Evolutionary conservation across 2,329 filamentous ascomycete genomes (phyloP), one percentile per base, ranked within the genome.

Genomic region (Helotiales sp.): DNA sequence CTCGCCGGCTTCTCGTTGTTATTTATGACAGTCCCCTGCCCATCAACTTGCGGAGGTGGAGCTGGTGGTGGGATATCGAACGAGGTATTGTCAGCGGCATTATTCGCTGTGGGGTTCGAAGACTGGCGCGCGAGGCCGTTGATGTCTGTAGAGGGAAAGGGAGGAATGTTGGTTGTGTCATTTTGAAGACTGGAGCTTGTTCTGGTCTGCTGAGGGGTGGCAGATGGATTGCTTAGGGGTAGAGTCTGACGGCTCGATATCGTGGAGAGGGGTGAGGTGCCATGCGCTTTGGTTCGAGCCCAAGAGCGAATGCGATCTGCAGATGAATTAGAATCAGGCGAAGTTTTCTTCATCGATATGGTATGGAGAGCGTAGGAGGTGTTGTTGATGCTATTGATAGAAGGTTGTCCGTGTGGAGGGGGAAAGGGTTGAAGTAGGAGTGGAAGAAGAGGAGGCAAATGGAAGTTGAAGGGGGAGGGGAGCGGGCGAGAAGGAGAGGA

Each of bases 341-440:
- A 86, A 80, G 80, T 80, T 84, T 87, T 80, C 85, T 86, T 88
- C 86, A 89, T 89, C 86, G 86, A 88, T 76, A 68, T 75, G 64
- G 72, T 45, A 34, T 49, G 20, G 11, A 20, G 22, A 32, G 40
- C 6, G 52, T n/a, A 20, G 45, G 26, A 40, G 13, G 28, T 55
- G 0, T 17, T 55, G 24, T 22, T 43, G 28, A n/a, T 24, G 8
- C 26, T 32, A 24, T 28, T 47, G 15, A 28, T 34, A 43, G 45
- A 52, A n/a, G 6, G 54, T 20, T 30, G 60, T 43, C 17, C 26
- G 22, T 34, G 28, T 22, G 24, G 17, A 45, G 34, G 34, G 34
- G 30, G 37, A 22, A 17, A 22, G 24, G 22, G 37, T 10, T 30
- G 24, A 0, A 47, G 43, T 17, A 47, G 17, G 20, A 20, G 40